A percentile compares a stretch with the other conserved stretches of the same genome.
Evolutionary conservation across 768 basidiomycete species (phyloP).

Genomic region (Pleurotus giganteus): DNA sequence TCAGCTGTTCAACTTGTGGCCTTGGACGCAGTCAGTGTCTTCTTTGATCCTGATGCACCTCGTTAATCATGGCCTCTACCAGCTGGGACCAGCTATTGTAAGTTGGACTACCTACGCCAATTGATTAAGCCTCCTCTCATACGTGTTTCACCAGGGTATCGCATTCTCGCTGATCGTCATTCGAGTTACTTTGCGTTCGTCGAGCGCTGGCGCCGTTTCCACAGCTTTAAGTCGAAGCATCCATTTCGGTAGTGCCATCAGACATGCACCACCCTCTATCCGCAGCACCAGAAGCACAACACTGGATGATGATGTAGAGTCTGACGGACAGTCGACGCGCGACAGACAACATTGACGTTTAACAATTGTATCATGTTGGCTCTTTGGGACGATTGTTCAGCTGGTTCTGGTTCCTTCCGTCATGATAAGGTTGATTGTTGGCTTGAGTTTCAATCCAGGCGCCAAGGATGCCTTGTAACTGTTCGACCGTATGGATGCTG

Average conservation of each 20-base stretch:
- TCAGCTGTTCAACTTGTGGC: slow-evolving; percentile 9
- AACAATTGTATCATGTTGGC: too few species aligned
- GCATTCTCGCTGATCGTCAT: not conserved
- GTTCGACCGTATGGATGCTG: too few species aligned
- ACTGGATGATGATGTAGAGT: not conserved
- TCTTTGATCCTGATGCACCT: not conserved
- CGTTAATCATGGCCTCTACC: not conserved
- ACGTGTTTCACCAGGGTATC: not conserved
- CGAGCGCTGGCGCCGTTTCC: not conserved
- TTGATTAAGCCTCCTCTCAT: too few species aligned
- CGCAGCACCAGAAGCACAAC: not conserved
- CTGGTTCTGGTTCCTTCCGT: too few species aligned
- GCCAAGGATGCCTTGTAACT: too few species aligned
- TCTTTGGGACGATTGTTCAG: too few species aligned
- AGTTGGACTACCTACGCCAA: too few species aligned
- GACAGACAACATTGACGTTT: too few species aligned
- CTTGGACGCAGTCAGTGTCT: not conserved
- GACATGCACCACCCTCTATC: not conserved
- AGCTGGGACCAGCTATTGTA: not conserved
- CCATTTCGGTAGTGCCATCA: not conserved
- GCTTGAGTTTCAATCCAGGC: too few species aligned
- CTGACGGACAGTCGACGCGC: too few species aligned
- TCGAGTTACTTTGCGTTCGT: not conserved
- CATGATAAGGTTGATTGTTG: too few species aligned
- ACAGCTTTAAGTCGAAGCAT: not conserved